Percentiles rank a stretch among this genome's conserved stretches.
Evolutionary conservation across 140 eudicot species (phyloP).

Genomic region (Stevia rebaudiana): DNA sequence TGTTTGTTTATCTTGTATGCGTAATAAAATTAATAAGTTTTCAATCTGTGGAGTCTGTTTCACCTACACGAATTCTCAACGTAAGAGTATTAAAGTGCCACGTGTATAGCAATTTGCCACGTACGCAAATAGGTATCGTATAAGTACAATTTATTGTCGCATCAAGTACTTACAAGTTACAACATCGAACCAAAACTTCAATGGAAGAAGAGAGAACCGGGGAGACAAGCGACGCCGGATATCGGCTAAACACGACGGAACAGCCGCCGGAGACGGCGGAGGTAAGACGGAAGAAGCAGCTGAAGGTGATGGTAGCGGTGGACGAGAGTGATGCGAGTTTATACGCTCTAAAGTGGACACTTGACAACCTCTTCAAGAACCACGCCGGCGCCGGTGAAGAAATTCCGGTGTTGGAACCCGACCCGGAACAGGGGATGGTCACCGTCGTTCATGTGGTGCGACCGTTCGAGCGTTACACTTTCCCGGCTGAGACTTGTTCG

Average conservation of each 20-base stretch:
- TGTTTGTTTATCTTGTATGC: too few species aligned
- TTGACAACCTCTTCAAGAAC: conserved; percentile 34
- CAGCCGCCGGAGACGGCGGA: conserved; percentile 9
- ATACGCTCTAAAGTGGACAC: conserved; percentile 60
- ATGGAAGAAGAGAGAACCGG: conserved; percentile 17
- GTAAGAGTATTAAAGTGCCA: not conserved
- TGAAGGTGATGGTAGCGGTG: conserved; percentile 58
- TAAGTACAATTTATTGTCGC: not conserved
- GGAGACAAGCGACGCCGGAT: conserved; percentile 19
- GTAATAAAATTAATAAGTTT: too few species aligned
- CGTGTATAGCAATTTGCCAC: conserved; percentile 22
- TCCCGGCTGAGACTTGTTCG: conserved; percentile 67
- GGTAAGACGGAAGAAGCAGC: conserved; percentile 17
- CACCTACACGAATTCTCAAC: too few species aligned
- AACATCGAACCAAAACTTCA: not conserved
- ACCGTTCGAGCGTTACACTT: conserved; percentile 46
- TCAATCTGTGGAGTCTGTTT: too few species aligned
- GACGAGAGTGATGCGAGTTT: conserved; percentile 70
- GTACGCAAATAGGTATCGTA: not conserved
- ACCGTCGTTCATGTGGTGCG: conserved; percentile 51
- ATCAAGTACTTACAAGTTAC: not conserved
- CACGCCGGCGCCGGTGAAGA: not conserved
- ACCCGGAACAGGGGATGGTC: conserved; percentile 31
- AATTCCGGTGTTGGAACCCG: conserved; percentile 14
- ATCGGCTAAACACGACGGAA: conserved; percentile 7